Percentiles rank a stretch among this genome's conserved stretches.
phyloP scores from a whole-genome alignment of 129 eudicot species.

The Centaurea solstitialis region DNA sequence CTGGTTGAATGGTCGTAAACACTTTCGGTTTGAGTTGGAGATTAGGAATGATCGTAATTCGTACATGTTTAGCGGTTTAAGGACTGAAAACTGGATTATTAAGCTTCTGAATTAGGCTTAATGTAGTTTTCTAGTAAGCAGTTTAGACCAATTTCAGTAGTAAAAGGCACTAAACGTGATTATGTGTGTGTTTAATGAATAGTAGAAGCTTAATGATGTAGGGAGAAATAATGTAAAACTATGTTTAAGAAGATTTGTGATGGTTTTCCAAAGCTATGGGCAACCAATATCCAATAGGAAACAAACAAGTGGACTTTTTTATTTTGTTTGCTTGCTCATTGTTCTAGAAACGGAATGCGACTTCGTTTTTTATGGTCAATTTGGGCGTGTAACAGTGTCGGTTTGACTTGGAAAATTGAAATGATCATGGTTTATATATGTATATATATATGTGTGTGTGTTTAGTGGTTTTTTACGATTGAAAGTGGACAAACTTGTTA shows the following conservation, averaged over 20 bases:
- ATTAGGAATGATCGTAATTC: neutral
- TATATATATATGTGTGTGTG: too few relatives aligned
- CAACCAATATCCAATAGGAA: neutral
- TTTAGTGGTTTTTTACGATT: neutral
- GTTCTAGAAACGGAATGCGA: neutral
- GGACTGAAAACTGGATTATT: neutral
- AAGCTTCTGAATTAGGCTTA: neutral
- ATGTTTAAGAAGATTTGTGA: conserved; percentile 1
- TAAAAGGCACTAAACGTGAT: too few relatives aligned
- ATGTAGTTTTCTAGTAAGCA: too few relatives aligned
- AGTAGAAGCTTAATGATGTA: too few relatives aligned
- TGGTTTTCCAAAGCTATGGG: neutral
- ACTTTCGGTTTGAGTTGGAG: neutral
- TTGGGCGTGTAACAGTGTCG: neutral
- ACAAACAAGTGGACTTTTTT: neutral
- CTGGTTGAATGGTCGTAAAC: too few relatives aligned
- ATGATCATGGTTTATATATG: neutral
- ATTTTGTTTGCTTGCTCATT: neutral
- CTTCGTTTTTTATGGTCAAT: neutral
- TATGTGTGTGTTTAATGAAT: neutral
- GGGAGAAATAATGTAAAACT: too few relatives aligned
- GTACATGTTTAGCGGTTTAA: neutral
- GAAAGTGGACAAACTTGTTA: too few relatives aligned
- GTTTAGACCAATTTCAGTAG: too few relatives aligned
- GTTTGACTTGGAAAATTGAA: neutral